phyloP scores from a whole-genome alignment of 1,139 yeast species.

The Zygosaccharomyces sapae region DNA sequence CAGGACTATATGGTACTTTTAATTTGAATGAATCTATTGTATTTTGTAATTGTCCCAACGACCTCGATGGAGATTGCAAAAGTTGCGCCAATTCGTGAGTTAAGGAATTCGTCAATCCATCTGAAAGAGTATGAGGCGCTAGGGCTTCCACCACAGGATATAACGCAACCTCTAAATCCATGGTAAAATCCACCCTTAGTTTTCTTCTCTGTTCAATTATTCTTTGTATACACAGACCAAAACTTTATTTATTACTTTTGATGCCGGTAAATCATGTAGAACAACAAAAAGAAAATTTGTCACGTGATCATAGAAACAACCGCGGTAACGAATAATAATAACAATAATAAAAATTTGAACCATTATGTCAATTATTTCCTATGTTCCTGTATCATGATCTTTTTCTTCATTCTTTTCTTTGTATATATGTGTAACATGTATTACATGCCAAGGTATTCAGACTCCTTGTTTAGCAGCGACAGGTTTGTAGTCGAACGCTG shows the following conservation, averaged over 20 bases:
- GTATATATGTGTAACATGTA: conserved; percentile 1
- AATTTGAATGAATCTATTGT: conserved; percentile 17
- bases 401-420: neutral
- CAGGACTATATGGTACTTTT: conserved; percentile 15
- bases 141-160: conserved; percentile 17
- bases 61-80: conserved; percentile 14
- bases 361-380: neutral
- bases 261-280: neutral
- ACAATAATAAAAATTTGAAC: neutral
- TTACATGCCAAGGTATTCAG: conserved; percentile 16
- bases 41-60: conserved; percentile 12
- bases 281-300: neutral
- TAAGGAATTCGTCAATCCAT: conserved; percentile 11
- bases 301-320: neutral
- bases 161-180: conserved; percentile 20
- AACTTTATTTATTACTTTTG: conserved; percentile 5
- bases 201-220: neutral
- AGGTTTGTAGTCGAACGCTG: conserved; percentile 32
- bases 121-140: conserved; percentile 18
- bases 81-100: conserved; percentile 15
- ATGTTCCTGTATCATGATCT: neutral
- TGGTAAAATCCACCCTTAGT: conserved; percentile 1
- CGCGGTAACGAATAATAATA: neutral
- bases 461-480: conserved; percentile 26
- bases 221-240: neutral